A percentile compares a stretch with the other conserved stretches of the same genome.
These are phyloP conservation scores for Xylaria longipes DNA, from an alignment of 495 filamentous ascomycete genomes.

Conservation along the genomic window DNA sequence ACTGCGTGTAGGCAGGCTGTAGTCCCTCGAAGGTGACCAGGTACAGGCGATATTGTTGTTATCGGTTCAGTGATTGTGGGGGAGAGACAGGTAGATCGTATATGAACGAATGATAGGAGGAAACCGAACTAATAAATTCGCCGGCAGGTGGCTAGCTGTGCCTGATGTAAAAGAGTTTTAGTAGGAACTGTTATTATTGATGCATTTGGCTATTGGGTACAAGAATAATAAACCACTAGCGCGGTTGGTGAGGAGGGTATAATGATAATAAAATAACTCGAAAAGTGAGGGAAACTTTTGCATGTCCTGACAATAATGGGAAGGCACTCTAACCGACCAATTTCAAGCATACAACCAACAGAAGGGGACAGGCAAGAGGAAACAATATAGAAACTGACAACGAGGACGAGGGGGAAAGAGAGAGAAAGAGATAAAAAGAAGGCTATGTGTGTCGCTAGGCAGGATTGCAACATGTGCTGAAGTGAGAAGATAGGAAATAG, in stretches of 20 bases:
- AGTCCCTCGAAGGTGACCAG: slow-evolving; percentile 2
- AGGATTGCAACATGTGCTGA: slow-evolving; percentile 22
- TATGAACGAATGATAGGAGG: slow-evolving; percentile 6
- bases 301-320: not conserved
- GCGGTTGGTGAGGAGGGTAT: slow-evolving; percentile 14
- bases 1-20: slow-evolving; percentile 4
- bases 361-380: not conserved
- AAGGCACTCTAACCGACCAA: not conserved
- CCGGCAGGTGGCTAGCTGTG: not conserved
- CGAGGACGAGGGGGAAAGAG: slow-evolving; percentile 4
- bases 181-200: slow-evolving; percentile 5
- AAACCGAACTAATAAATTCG: not conserved
- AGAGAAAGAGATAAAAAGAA: slow-evolving; percentile 18
- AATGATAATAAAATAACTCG: not conserved
- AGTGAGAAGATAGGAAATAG: slow-evolving; percentile 21
- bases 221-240: slow-evolving; percentile 24
- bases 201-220: slow-evolving; percentile 9
- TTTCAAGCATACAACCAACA: not conserved
- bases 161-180: not conserved
- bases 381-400: not conserved
- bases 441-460: slow-evolving; percentile 18
- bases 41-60: not conserved
- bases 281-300: not conserved
- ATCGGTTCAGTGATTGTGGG: slow-evolving; percentile 8
- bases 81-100: slow-evolving; percentile 10